A percentile compares a stretch with the other conserved stretches of the same genome.
phyloP scores from a whole-genome alignment of 2,329 filamentous ascomycete genomes.

The Aspergillus thermomutatus region DNA sequence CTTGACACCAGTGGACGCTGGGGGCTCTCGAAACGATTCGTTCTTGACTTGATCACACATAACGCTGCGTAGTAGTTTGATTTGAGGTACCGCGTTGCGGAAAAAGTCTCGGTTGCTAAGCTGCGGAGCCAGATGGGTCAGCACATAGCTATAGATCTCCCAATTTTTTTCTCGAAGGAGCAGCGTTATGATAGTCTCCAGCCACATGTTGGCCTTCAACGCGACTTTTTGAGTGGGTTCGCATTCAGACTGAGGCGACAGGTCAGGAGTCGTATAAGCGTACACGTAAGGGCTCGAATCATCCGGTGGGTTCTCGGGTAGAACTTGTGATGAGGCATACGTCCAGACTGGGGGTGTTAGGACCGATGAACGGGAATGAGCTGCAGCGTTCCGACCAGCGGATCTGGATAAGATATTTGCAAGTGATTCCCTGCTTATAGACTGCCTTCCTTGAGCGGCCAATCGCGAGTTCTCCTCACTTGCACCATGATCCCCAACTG shows the following conservation, averaged over 20 bases:
- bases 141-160: constrained; percentile 88
- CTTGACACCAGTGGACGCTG: constrained; percentile 71
- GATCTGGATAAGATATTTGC: constrained; percentile 29
- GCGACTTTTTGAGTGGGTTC: constrained; percentile 37
- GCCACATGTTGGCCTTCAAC: constrained; percentile 65
- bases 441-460: constrained; percentile 26
- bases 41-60: constrained; percentile 80
- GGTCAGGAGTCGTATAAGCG: constrained; percentile 43
- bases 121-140: constrained; percentile 83
- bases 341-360: constrained; percentile 53
- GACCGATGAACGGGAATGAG: constrained; percentile 32
- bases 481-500: constrained; percentile 32
- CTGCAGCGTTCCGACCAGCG: constrained; percentile 30
- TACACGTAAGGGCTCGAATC: constrained; percentile 50
- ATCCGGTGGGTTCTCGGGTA: constrained; percentile 52
- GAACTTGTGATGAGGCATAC: constrained; percentile 51
- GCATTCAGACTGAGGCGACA: constrained; percentile 26
- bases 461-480: constrained; percentile 35
- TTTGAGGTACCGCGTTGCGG: constrained; percentile 65
- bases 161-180: constrained; percentile 74
- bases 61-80: constrained; percentile 70
- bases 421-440: constrained; percentile 27
- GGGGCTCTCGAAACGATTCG: constrained; percentile 77
- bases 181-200: constrained; percentile 73
- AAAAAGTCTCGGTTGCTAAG: constrained; percentile 89